Evolutionary conservation across 2,329 filamentous ascomycete genomes (phyloP).

Genomic region (Penicillium sp.): DNA sequence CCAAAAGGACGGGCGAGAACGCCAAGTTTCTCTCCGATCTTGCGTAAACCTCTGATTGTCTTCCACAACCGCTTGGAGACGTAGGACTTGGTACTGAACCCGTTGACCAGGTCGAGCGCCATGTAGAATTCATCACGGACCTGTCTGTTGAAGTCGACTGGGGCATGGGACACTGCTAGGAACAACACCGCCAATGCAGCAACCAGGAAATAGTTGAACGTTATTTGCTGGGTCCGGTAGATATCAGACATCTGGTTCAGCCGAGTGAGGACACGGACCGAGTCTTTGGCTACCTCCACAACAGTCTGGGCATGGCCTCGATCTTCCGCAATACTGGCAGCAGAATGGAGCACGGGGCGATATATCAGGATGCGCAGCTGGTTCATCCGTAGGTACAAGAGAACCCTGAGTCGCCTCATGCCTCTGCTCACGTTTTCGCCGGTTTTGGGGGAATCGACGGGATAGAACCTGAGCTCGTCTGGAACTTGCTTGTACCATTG

Average conservation of each 20-base stretch:
- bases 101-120: slow-evolving; percentile 63
- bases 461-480: slow-evolving; percentile 62
- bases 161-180: slow-evolving; percentile 64
- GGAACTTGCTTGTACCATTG: slow-evolving; percentile 81
- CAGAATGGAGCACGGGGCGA: slow-evolving; percentile 80
- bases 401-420: slow-evolving; percentile 71
- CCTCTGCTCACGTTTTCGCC: slow-evolving; percentile 60
- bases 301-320: slow-evolving; percentile 69
- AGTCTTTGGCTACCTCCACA: slow-evolving; percentile 65
- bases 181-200: slow-evolving; percentile 64
- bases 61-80: slow-evolving; percentile 64
- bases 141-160: slow-evolving; percentile 58
- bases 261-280: slow-evolving; percentile 59
- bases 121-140: slow-evolving; percentile 68
- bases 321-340: slow-evolving; percentile 77
- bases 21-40: slow-evolving; percentile 62
- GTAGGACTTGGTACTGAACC: slow-evolving; percentile 61
- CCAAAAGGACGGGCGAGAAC: slow-evolving; percentile 45
- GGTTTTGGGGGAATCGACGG: slow-evolving; percentile 50
- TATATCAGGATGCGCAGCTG: slow-evolving; percentile 89
- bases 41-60: slow-evolving; percentile 63
- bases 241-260: slow-evolving; percentile 64
- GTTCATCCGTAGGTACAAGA: slow-evolving; percentile 83
- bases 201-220: slow-evolving; percentile 68
- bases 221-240: slow-evolving; percentile 62